These are phyloP conservation scores for Wilcoxina mikolae DNA, from an alignment of 495 filamentous ascomycete genomes.

Conservation along the genomic window DNA sequence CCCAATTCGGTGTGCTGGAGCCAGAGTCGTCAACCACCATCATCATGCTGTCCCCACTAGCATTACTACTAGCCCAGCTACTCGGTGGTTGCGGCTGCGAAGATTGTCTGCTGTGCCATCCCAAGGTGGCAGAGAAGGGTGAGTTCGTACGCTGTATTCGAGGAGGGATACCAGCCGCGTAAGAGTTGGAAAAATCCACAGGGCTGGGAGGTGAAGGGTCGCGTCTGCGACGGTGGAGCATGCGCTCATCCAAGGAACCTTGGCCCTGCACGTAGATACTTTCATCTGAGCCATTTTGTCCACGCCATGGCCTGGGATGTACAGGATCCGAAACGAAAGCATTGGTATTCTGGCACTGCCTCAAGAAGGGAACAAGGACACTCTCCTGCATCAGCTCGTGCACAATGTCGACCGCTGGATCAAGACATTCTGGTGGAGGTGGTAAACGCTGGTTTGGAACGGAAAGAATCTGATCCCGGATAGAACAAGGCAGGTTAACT, in stretches of 20 bases:
- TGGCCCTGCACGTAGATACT: conserved; percentile 29
- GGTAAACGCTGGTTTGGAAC: conserved; percentile 47
- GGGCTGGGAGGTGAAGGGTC: conserved; percentile 20
- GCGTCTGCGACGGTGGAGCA: conserved; percentile 23
- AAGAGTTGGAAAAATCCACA: conserved; percentile 28
- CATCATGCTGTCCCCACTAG: conserved; percentile 37
- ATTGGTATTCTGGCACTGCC: conserved; percentile 34
- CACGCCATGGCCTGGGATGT: conserved; percentile 28
- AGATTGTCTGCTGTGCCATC: conserved; percentile 17
- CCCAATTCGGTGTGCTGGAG: conserved; percentile 38
- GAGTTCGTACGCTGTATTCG: conserved; percentile 17
- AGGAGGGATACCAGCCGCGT: conserved; percentile 24
- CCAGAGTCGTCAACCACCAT: conserved; percentile 31
- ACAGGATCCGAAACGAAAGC: conserved; percentile 13
- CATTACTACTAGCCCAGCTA: conserved; percentile 17
- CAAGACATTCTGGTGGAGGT: conserved; percentile 61
- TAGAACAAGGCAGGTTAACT: conserved; percentile 78
- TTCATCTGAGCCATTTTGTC: conserved; percentile 23
- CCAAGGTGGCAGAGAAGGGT: conserved; percentile 23
- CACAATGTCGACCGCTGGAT: conserved; percentile 78
- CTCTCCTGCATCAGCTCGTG: conserved; percentile 97
- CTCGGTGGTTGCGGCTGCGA: conserved; percentile 11
- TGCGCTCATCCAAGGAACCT: conserved; percentile 30
- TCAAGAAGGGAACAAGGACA: conserved; percentile 69
- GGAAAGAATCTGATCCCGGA: conserved; percentile 64